phyloP scores from a whole-genome alignment of 352 stramenopile genomes.

The Globisporangium nunn region DNA sequence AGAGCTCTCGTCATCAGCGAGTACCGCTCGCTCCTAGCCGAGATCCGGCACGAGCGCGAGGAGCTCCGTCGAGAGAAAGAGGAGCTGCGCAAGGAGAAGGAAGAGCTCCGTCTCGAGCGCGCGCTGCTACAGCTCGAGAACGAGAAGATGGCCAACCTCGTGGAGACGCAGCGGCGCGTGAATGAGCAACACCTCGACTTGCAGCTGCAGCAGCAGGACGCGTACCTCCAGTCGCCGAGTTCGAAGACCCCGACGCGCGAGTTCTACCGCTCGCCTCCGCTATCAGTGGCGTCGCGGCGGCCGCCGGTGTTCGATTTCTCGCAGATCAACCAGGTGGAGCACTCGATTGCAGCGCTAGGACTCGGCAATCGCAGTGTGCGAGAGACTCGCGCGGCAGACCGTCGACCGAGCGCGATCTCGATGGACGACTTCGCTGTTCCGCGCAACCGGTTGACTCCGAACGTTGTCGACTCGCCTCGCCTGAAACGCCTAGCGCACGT shows the following conservation, averaged over 20 bases:
- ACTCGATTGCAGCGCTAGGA: constrained; percentile 10
- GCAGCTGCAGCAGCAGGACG: constrained; percentile 14
- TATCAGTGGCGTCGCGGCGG: constrained; percentile 5
- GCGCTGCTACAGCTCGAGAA: constrained; percentile 67
- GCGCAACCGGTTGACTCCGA: constrained; percentile 18
- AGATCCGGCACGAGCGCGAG: constrained; percentile 70
- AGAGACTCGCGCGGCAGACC: constrained; percentile 11
- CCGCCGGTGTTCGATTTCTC: constrained; percentile 10
- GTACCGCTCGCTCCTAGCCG: constrained; percentile 50
- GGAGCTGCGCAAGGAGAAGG: constrained; percentile 56
- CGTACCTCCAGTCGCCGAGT: background rate
- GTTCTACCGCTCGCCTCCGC: background rate
- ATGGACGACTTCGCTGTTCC: constrained; percentile 54
- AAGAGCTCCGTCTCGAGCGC: constrained; percentile 65
- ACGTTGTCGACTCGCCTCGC: constrained; percentile 26
- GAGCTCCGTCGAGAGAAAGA: constrained; percentile 65
- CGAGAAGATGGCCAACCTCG: constrained; percentile 54
- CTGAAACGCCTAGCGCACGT: constrained; percentile 37
- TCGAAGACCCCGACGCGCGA: background rate
- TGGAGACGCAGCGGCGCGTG: constrained; percentile 52
- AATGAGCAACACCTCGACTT: constrained; percentile 48
- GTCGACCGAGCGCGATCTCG: constrained; percentile 42
- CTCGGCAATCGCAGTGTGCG: constrained; percentile 2
- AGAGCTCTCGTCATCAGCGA: constrained; percentile 37
- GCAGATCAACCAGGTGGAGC: constrained; percentile 12